A percentile compares a stretch with the other conserved stretches of the same genome.
phyloP scores from a whole-genome alignment of 1,284 basidiomycete species.

The Cutaneotrichosporon sp. region DNA sequence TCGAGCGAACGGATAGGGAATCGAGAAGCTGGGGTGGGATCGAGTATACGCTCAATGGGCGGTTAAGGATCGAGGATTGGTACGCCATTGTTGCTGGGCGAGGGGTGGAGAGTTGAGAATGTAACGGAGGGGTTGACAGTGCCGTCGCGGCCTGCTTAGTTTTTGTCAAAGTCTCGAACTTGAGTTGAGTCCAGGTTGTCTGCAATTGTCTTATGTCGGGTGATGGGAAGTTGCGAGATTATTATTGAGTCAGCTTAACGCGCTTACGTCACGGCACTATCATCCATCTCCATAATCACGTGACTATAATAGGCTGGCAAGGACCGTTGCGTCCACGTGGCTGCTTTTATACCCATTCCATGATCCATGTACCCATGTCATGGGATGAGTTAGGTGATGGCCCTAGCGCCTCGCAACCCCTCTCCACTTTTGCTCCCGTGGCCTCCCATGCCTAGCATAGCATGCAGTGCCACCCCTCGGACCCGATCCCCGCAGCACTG shows the following conservation, averaged over 20 bases:
- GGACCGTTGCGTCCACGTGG: too few species aligned
- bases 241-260: neutral
- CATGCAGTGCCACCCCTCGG: neutral
- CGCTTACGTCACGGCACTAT: neutral
- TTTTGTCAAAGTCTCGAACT: neutral
- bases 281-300: neutral
- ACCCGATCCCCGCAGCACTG: neutral
- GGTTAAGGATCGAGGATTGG: slow-evolving; percentile 23
- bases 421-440: too few species aligned
- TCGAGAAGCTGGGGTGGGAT: slow-evolving; percentile 67
- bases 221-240: neutral
- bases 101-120: neutral
- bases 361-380: too few species aligned
- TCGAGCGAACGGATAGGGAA: slow-evolving; percentile 62
- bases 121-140: neutral
- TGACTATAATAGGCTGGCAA: neutral
- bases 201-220: neutral
- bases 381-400: too few species aligned
- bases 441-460: too few species aligned
- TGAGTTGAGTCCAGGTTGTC: neutral
- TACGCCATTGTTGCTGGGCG: slow-evolving; percentile 2
- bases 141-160: neutral
- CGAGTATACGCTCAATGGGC: slow-evolving; percentile 57
- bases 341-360: too few species aligned
- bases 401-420: too few species aligned